These are phyloP conservation scores for Dothiorella sarmentorum DNA, from an alignment of 2,329 filamentous ascomycete genomes.

Conservation along the genomic window DNA sequence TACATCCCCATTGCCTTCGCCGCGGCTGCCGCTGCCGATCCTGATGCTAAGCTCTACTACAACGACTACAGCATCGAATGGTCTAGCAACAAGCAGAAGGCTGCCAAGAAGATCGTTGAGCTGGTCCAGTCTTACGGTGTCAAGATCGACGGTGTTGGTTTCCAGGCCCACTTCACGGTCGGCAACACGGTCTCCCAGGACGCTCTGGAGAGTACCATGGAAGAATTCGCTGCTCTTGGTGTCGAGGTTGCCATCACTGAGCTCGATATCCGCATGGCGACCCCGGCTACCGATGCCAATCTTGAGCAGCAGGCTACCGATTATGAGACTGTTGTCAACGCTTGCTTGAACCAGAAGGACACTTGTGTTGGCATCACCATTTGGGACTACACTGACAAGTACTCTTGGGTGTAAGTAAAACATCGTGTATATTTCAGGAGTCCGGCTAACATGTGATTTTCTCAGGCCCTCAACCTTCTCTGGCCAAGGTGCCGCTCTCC, in stretches of 20 bases:
- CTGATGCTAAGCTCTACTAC: conserved; percentile 58
- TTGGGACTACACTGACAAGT: conserved; percentile 51
- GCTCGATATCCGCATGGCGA: conserved; percentile 54
- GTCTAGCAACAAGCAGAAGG: conserved; percentile 34
- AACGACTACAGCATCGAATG: conserved; percentile 51
- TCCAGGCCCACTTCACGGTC: conserved; percentile 53
- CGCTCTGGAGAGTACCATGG: conserved; percentile 46
- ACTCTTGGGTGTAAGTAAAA: conserved; percentile 42
- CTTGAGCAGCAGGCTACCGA: conserved; percentile 25
- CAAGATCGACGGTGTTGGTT: conserved; percentile 42
- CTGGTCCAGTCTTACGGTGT: conserved; percentile 32
- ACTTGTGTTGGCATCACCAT: conserved; percentile 59
- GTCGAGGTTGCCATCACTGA: conserved; percentile 62
- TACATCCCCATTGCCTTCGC: conserved; percentile 59
- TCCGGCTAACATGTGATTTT: not conserved
- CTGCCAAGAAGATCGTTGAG: conserved; percentile 37
- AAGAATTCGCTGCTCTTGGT: conserved; percentile 49
- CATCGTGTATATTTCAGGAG: too few relatives aligned
- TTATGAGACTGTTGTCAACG: conserved; percentile 44
- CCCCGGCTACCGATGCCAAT: conserved; percentile 27
- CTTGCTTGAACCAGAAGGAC: conserved; percentile 50
- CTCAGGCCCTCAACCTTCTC: conserved; percentile 37
- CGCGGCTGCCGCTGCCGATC: conserved; percentile 52
- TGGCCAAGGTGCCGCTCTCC: conserved; percentile 41
- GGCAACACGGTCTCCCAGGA: conserved; percentile 34